Evolutionary conservation across 306 rosid genomes (phyloP).

Genomic region (Dalbergia cultrata): DNA sequence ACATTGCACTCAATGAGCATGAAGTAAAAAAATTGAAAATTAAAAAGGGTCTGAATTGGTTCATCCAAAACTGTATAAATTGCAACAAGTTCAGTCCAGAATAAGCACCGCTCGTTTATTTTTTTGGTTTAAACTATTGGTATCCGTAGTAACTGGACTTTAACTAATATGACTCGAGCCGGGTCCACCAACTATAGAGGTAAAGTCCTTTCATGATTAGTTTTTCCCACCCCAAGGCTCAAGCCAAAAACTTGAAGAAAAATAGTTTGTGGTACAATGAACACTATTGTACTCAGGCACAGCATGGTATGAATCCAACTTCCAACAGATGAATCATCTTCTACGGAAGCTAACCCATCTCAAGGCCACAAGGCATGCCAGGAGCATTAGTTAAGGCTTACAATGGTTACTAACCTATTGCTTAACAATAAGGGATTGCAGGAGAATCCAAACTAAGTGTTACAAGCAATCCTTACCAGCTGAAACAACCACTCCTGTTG

Average conservation of each 20-base stretch:
- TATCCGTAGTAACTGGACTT: no score
- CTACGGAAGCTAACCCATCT: neutral
- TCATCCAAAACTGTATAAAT: slow-evolving; percentile 7
- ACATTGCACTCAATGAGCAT: slow-evolving; percentile 17
- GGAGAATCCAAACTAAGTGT: slow-evolving; percentile 20
- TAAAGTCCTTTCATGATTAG: no score
- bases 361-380: neutral
- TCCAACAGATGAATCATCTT: neutral
- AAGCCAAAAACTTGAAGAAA: no score
- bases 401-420: slow-evolving; percentile 1
- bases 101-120: neutral
- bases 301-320: slow-evolving; percentile 19
- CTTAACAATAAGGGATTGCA: neutral
- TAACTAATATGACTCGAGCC: neutral
- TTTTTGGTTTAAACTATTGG: neutral
- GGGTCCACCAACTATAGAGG: neutral
- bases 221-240: no score
- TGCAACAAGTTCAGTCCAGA: slow-evolving; percentile 36
- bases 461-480: neutral
- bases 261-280: no score
- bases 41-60: neutral
- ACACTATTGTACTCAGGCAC: neutral
- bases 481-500: neutral
- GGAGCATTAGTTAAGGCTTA: neutral
- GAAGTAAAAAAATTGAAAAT: slow-evolving; percentile 30